These are phyloP conservation scores for Arachis stenosperma DNA, from an alignment of 306 rosid species.

Conservation along the genomic window DNA sequence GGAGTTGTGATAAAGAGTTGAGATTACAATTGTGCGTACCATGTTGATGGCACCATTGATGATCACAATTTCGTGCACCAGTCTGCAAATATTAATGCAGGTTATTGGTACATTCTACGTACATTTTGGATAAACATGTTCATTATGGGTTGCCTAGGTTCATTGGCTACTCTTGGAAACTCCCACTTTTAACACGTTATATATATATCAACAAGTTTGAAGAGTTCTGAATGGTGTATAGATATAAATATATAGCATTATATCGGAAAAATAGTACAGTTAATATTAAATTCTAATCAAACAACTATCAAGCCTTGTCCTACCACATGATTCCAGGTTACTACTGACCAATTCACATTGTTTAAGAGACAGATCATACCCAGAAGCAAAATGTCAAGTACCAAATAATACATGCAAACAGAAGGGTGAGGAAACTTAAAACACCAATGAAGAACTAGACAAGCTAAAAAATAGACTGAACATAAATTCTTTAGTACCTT, in stretches of 20 bases:
- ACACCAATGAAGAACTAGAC: constrained; percentile 26
- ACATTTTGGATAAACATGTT: constrained; percentile 11
- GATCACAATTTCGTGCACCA: too few relatives aligned
- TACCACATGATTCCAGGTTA: too few relatives aligned
- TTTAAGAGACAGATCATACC: constrained; percentile 27
- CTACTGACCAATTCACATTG: constrained; percentile 23
- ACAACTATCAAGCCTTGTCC: neutral
- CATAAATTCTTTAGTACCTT: constrained; percentile 55
- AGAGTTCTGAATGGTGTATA: too few relatives aligned
- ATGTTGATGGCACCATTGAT: too few relatives aligned
- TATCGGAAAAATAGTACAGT: neutral
- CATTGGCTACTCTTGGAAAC: neutral
- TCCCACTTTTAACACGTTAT: too few relatives aligned
- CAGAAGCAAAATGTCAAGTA: constrained; percentile 20
- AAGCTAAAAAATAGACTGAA: neutral
- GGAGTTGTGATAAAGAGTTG: too few relatives aligned
- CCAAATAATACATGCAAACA: constrained; percentile 12
- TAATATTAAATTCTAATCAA: constrained; percentile 23
- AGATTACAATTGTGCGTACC: too few relatives aligned
- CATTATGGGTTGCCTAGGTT: neutral
- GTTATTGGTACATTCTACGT: constrained; percentile 23
- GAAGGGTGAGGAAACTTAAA: neutral
- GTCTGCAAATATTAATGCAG: constrained; percentile 23
- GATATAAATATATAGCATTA: neutral
- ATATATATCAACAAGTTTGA: too few relatives aligned